These are phyloP conservation scores for Physaria fendleri DNA, from an alignment of 345 rosid genomes.

Conservation along the genomic window DNA sequence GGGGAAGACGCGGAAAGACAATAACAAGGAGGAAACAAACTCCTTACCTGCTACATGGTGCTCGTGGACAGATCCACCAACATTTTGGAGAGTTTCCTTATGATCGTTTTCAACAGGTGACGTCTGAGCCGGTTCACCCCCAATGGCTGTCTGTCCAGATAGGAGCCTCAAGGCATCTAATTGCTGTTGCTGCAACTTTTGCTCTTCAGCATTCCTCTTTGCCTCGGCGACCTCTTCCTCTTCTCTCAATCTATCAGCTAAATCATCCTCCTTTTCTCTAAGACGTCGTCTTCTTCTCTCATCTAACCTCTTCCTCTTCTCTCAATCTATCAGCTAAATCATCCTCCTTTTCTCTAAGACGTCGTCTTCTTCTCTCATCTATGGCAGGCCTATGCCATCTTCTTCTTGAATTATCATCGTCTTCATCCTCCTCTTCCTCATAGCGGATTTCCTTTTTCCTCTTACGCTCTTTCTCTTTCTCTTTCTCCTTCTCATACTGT, in stretches of 20 bases:
- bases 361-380: conserved; percentile 80
- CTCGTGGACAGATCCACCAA: conserved; percentile 16
- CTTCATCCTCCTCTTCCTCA: conserved; percentile 73
- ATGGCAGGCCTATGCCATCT: conserved; percentile 65
- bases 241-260: conserved; percentile 64
- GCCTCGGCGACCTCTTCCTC: conserved; percentile 85
- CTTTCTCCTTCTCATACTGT: conserved; percentile 90
- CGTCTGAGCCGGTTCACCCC: conserved; percentile 41
- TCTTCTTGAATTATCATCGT: conserved; percentile 77
- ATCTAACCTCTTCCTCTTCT: conserved; percentile 88
- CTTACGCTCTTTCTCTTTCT: conserved; percentile 85
- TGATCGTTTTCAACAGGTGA: conserved; percentile 33
- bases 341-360: conserved; percentile 74
- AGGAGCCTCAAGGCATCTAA: conserved; percentile 51
- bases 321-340: conserved; percentile 63
- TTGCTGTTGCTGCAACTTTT: conserved; percentile 56
- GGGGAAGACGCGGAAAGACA: not conserved
- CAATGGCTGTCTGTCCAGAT: conserved; percentile 40
- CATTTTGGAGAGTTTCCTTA: conserved; percentile 31
- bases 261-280: conserved; percentile 83
- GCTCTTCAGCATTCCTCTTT: conserved; percentile 72
- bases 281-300: conserved; percentile 70
- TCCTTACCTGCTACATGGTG: conserved; percentile 28
- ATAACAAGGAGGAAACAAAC: not conserved
- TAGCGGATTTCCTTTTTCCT: conserved; percentile 74